A percentile compares a stretch with the other conserved stretches of the same genome.
Conservation (phyloP, 169 alveolate species). For the Eimeria necatrix region DNA sequence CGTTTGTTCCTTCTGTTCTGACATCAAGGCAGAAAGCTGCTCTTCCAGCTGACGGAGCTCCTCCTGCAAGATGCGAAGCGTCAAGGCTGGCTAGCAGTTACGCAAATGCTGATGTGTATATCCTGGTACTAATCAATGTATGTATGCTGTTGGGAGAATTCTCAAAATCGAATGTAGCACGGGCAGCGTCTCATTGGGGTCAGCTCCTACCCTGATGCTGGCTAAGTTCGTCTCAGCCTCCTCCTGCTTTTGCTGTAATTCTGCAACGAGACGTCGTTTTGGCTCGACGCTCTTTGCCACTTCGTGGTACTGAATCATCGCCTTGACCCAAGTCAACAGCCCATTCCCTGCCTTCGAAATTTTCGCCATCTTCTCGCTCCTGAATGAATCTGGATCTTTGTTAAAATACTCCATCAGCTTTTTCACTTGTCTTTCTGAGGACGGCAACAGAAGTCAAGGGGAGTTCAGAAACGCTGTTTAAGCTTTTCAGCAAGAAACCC, state of each 20-base stretch:
- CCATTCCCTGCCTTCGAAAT: constrained; percentile 95
- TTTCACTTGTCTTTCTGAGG: constrained; percentile 86
- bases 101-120: too few relatives aligned
- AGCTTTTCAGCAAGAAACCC: too few relatives aligned
- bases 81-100: not conserved
- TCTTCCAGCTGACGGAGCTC: constrained; percentile 90
- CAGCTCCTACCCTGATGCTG: constrained; percentile 85
- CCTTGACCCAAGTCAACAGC: constrained; percentile 93
- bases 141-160: too few relatives aligned
- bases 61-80: constrained; percentile 81
- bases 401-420: constrained; percentile 88
- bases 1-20: constrained; percentile 90
- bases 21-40: constrained; percentile 90
- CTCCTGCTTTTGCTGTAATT: constrained; percentile 90
- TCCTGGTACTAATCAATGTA: too few relatives aligned
- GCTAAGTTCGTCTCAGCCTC: constrained; percentile 92
- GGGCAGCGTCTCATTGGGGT: not conserved
- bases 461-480: not conserved
- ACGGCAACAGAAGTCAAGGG: not conserved
- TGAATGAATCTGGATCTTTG: constrained; percentile 89
- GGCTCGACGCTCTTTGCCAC: constrained; percentile 95
- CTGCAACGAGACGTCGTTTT: constrained; percentile 91
- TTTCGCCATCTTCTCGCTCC: constrained; percentile 88
- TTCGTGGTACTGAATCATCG: constrained; percentile 93
- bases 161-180: too few relatives aligned